Evolutionary conservation across 495 filamentous ascomycete species (phyloP).

Genomic region (Neurospora sp.): DNA sequence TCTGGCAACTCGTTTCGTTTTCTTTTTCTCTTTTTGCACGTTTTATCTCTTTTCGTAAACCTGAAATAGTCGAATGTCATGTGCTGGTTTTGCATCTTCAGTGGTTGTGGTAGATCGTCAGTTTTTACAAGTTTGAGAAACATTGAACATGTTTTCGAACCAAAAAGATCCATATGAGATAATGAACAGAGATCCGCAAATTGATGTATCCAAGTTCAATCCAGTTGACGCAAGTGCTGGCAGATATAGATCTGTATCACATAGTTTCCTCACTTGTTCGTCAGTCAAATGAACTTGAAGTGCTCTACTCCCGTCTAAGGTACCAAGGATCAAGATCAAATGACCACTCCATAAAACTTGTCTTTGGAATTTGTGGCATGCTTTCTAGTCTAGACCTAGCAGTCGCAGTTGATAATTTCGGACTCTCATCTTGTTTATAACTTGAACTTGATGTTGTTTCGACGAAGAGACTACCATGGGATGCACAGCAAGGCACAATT

Average conservation of each 20-base stretch:
- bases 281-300: not conserved
- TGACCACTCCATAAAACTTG: not conserved
- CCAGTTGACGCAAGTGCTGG: too few relatives aligned
- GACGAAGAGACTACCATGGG: not conserved
- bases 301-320: not conserved
- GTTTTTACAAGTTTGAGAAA: not conserved
- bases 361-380: not conserved
- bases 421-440: not conserved
- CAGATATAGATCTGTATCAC: not conserved
- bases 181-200: not conserved
- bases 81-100: not conserved
- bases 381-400: not conserved
- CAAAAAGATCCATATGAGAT: fast-evolving
- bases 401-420: not conserved
- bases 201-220: too few relatives aligned
- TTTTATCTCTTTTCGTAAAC: not conserved
- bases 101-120: too few relatives aligned
- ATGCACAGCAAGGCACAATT: not conserved
- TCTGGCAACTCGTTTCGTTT: not conserved
- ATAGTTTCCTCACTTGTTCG: not conserved
- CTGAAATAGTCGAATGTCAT: not conserved
- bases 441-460: not conserved
- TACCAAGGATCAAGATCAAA: not conserved
- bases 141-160: not conserved
- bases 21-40: not conserved